These are phyloP conservation scores for Pilatotrama ljubarskyi DNA, from an alignment of 768 basidiomycete species.

Conservation along the genomic window DNA sequence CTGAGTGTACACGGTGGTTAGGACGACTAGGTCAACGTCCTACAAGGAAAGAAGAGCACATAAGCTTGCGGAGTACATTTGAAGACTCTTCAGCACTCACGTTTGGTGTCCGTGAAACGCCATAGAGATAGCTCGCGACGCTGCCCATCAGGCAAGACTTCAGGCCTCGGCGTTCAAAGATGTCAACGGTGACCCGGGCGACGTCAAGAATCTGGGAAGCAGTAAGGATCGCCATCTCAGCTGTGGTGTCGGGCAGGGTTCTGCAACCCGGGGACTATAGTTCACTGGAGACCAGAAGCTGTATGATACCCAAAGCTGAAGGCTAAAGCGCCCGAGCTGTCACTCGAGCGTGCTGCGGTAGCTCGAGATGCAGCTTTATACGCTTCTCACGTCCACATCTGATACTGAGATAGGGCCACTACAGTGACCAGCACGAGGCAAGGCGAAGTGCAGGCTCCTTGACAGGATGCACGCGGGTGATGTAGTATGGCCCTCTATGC, in stretches of 20 bases:
- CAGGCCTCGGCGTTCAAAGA: constrained; percentile 21
- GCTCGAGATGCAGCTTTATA: background rate
- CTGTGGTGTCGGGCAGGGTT: background rate
- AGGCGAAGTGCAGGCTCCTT: too few relatives aligned
- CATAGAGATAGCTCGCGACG: constrained; percentile 25
- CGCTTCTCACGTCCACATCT: background rate
- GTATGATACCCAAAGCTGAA: background rate
- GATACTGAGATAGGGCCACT: too few relatives aligned
- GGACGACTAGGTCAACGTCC: constrained; percentile 51
- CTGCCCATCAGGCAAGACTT: constrained; percentile 29
- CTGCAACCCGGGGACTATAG: background rate
- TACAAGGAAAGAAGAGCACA: constrained; percentile 19
- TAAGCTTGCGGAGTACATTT: too few relatives aligned
- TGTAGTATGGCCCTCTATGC: too few relatives aligned
- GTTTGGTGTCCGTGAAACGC: constrained; percentile 24
- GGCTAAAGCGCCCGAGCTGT: background rate
- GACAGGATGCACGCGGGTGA: too few relatives aligned
- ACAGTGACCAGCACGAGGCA: too few relatives aligned
- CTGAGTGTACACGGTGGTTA: constrained; percentile 34
- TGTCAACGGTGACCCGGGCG: constrained; percentile 14
- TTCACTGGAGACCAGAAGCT: background rate
- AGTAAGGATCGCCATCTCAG: background rate
- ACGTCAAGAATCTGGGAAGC: constrained; percentile 15
- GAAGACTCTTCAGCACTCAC: constrained; percentile 6
- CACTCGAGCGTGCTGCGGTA: background rate